A percentile compares a stretch with the other conserved stretches of the same genome.
Conservation (phyloP, 139 green algal species). For the Micractinium conductrix region DNA sequence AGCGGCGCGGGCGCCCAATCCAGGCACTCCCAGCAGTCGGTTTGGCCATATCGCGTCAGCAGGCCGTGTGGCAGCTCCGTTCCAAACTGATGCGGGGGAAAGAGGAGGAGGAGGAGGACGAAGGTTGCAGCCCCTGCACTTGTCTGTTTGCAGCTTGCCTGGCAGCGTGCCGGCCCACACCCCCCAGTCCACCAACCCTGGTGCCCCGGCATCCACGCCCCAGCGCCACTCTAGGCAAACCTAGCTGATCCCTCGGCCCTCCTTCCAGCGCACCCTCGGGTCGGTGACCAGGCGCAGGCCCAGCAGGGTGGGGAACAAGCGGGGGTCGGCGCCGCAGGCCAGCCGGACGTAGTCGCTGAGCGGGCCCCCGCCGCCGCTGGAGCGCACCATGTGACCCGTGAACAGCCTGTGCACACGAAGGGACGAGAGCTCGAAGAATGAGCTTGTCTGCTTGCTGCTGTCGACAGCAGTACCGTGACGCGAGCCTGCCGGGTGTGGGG, state of each 20-base stretch:
- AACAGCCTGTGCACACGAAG: neutral
- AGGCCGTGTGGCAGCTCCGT: neutral
- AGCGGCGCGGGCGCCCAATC: neutral
- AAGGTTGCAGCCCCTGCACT: too few species aligned
- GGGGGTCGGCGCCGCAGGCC: constrained; percentile 1
- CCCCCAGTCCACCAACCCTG: too few species aligned
- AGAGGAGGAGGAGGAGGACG: neutral
- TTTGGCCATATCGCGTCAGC: neutral
- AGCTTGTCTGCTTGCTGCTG: too few species aligned
- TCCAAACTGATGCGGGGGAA: neutral
- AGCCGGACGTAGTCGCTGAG: neutral
- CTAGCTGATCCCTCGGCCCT: too few species aligned
- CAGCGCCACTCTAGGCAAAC: too few species aligned
- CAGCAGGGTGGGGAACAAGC: constrained; percentile 7
- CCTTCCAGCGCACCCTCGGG: neutral
- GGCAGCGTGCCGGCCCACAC: too few species aligned
- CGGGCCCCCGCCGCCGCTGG: neutral
- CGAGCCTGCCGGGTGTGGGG: neutral
- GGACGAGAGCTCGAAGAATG: neutral
- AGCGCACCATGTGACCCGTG: neutral
- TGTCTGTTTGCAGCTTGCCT: too few species aligned
- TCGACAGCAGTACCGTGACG: too few species aligned
- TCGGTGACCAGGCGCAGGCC: constrained; percentile 17
- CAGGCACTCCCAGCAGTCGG: neutral
- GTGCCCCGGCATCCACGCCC: too few species aligned